phyloP scores from a whole-genome alignment of 371 early-diverging fungal species.

The Apophysomyces variabilis region DNA sequence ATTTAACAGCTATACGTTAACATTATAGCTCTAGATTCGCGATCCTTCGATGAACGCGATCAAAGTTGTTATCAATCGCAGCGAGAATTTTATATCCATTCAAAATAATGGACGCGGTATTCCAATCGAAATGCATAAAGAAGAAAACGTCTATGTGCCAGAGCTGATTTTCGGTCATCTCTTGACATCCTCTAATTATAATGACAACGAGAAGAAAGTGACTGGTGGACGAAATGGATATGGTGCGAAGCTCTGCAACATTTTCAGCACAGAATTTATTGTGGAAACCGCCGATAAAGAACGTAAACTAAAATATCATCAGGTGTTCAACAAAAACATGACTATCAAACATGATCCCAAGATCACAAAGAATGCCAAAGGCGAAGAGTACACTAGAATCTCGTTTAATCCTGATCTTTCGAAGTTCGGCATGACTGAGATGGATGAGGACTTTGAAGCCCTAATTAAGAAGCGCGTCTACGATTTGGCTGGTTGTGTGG shows the following conservation, averaged over 20 bases:
- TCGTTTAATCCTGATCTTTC: constrained; percentile 97
- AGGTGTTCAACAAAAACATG: constrained; percentile 93
- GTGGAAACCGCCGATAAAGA: constrained; percentile 95
- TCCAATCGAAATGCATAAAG: constrained; percentile 95
- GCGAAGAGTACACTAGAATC: constrained; percentile 89
- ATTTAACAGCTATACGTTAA: not conserved
- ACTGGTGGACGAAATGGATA: constrained; percentile 99
- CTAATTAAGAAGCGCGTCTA: constrained; percentile 96
- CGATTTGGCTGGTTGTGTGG: constrained; percentile 95
- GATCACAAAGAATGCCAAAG: constrained; percentile 65
- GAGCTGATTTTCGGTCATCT: constrained; percentile 99
- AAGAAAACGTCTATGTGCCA: constrained; percentile 97
- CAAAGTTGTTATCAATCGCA: constrained; percentile 90
- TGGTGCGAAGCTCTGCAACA: constrained; percentile 99
- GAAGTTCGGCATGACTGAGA: constrained; percentile 89
- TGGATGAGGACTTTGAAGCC: constrained; percentile 91
- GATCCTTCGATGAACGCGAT: constrained; percentile 93
- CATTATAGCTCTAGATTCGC: constrained; percentile 67
- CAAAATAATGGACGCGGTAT: constrained; percentile 99
- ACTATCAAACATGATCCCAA: constrained; percentile 71
- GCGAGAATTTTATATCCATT: constrained; percentile 87
- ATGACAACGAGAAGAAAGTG: constrained; percentile 98
- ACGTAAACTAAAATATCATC: constrained; percentile 80
- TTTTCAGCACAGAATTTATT: constrained; percentile 96
- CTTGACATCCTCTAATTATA: constrained; percentile 98